Conservation (phyloP, 352 stramenopile species). For the Phytophthora hibernalis region DNA sequence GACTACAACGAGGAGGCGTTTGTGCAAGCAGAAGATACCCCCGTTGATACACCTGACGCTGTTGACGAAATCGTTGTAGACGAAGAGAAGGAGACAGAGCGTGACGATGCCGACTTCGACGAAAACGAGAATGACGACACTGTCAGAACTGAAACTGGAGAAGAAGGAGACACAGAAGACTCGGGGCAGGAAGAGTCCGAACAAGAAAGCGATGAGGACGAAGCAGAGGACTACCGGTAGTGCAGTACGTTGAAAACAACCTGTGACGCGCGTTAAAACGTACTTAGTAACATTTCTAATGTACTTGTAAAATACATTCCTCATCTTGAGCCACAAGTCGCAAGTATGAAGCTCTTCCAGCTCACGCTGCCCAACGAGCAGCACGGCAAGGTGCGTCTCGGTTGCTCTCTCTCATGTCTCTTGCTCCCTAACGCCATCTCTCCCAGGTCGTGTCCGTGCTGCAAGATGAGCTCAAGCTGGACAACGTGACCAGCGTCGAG, state of each 20-base stretch:
- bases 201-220: constrained; percentile 17
- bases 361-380: constrained; percentile 87
- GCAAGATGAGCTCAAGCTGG: constrained; percentile 85
- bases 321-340: too few species aligned
- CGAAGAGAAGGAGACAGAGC: constrained; percentile 18
- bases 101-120: constrained; percentile 9
- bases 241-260: constrained; percentile 2
- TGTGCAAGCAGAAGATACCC: constrained; percentile 12
- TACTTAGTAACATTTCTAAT: constrained; percentile 11
- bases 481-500: constrained; percentile 87
- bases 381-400: constrained; percentile 61
- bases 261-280: constrained; percentile 15
- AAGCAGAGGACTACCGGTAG: constrained; percentile 22
- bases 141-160: constrained; percentile 27
- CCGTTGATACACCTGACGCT: background rate
- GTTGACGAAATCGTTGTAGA: constrained; percentile 1
- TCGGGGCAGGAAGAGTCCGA: constrained; percentile 16
- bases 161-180: constrained; percentile 34
- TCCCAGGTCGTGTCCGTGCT: constrained; percentile 74
- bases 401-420: background rate
- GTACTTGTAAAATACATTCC: constrained; percentile 9
- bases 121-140: constrained; percentile 17
- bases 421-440: background rate
- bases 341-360: constrained; percentile 88
- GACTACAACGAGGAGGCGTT: constrained; percentile 53